Conservation (phyloP, 1,284 basidiomycete genomes). For the Retiboletus fuscus region DNA sequence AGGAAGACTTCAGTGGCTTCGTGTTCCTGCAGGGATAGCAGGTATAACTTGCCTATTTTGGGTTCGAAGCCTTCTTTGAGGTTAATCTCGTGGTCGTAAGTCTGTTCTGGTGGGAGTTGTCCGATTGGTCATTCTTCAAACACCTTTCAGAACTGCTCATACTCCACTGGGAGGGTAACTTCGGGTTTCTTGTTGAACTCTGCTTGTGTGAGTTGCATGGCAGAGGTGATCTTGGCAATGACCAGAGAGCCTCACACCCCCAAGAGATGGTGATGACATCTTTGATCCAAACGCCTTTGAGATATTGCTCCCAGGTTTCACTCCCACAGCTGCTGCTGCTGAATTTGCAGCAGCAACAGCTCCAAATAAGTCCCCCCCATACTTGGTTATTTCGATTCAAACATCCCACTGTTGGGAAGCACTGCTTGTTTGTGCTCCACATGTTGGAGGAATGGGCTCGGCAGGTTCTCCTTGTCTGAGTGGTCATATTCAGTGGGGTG, state of each 20-base stretch:
- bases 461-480: constrained; percentile 84
- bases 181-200: too few relatives aligned
- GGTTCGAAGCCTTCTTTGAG: too few relatives aligned
- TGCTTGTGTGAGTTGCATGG: too few relatives aligned
- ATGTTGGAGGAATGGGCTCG: constrained; percentile 83
- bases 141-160: too few relatives aligned
- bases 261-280: constrained; percentile 27
- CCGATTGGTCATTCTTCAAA: too few relatives aligned
- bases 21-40: too few relatives aligned
- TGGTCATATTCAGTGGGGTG: constrained; percentile 66
- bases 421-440: constrained; percentile 54
- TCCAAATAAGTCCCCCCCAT: constrained; percentile 65
- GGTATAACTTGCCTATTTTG: too few relatives aligned
- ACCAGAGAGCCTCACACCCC: constrained; percentile 28
- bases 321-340: constrained; percentile 47
- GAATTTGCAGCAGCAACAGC: constrained; percentile 74
- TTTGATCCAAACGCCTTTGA: constrained; percentile 32
- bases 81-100: too few relatives aligned
- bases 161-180: too few relatives aligned
- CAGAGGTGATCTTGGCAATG: too few relatives aligned
- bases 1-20: too few relatives aligned
- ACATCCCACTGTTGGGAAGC: constrained; percentile 30
- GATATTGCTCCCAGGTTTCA: constrained; percentile 35
- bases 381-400: constrained; percentile 57
- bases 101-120: too few relatives aligned